Evolutionary conservation across 2,329 filamentous ascomycete genomes (phyloP), one percentile per base, ranked within the genome.

Genomic region (Stachybotrys elegans): DNA sequence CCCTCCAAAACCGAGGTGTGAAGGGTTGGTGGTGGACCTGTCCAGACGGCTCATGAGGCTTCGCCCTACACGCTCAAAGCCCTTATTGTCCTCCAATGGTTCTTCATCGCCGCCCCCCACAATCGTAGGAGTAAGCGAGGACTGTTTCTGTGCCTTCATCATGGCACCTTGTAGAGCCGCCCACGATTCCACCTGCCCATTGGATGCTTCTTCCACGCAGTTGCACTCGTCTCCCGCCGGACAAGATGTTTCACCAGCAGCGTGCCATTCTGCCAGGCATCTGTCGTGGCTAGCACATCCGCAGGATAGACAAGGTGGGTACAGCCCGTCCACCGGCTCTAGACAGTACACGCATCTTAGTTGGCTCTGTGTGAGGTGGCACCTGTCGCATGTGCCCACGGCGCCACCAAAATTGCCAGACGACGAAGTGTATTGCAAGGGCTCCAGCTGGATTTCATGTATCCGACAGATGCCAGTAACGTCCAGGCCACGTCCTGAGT

Each of bases 161-260:
- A 68, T 59, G 11, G 61, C 65, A 6, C 61, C 63, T 25, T 62
- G 59, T 0, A 68, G 54, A 4, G 77, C 78, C 0, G 74, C 72
- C 76, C 80, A 82, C 17, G 76, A 79, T 58, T 83, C 81, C 8
- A 83, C 73, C 32, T 79, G 69, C 1, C 78, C 79, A 38, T 67
- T 71, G 45, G 66, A 68, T 1, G 80, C 79, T 49, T 82, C 75
- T 13, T 75, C 68, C 0, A 75, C 69, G 52, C 81, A 85, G 46
- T 77, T 68, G 54, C 81, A 85, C 56, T 84, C 81, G 54, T 84
- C 81, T 2, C 80, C 81, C 0, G 78, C 80, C 0, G 81, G 78
- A 44, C 81, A 85, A 38, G 73, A 61, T 2, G 64, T 72, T 58
- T 81, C 77, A 19, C 76, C 76, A 6, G 71, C 70, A 6, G 67